Percentiles rank a stretch among this genome's conserved stretches.
phyloP scores from a whole-genome alignment of 1,284 basidiomycete species.

The Somion occarium region DNA sequence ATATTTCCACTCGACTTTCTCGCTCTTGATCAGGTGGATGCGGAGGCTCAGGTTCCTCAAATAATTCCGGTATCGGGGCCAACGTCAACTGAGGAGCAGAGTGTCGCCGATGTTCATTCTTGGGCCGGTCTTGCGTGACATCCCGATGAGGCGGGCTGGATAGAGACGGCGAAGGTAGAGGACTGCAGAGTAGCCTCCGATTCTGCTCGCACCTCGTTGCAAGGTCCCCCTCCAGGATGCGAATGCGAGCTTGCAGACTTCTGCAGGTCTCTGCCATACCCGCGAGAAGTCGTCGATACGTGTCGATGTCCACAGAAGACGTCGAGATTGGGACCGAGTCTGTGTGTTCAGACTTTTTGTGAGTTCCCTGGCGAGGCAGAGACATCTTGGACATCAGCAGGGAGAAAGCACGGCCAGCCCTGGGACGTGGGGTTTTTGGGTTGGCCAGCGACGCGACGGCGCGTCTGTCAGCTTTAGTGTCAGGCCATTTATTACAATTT shows the following conservation, averaged over 20 bases:
- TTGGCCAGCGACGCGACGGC: too few species aligned
- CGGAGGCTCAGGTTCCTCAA: not conserved
- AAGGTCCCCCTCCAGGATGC: conserved; percentile 3
- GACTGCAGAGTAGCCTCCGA: not conserved
- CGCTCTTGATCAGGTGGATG: not conserved
- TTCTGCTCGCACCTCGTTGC: not conserved
- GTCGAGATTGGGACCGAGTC: too few species aligned
- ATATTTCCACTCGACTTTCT: not conserved
- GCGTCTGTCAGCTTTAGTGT: too few species aligned
- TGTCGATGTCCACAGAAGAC: conserved; percentile 2
- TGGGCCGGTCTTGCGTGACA: not conserved
- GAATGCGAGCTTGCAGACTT: conserved; percentile 6
- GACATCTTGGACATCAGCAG: too few species aligned
- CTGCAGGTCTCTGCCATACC: conserved; percentile 9
- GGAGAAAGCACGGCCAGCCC: too few species aligned
- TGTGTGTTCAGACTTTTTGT: too few species aligned
- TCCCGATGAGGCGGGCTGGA: not conserved
- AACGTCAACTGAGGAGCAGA: not conserved
- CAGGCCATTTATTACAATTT: too few species aligned
- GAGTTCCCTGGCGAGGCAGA: too few species aligned
- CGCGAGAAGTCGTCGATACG: conserved; percentile 6
- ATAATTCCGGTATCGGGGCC: not conserved
- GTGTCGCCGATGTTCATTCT: not conserved
- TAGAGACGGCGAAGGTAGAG: not conserved
- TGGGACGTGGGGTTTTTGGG: too few species aligned